These are phyloP conservation scores for Talaromyces verruculosus DNA, from an alignment of 2,329 filamentous ascomycete species.

Conservation along the genomic window DNA sequence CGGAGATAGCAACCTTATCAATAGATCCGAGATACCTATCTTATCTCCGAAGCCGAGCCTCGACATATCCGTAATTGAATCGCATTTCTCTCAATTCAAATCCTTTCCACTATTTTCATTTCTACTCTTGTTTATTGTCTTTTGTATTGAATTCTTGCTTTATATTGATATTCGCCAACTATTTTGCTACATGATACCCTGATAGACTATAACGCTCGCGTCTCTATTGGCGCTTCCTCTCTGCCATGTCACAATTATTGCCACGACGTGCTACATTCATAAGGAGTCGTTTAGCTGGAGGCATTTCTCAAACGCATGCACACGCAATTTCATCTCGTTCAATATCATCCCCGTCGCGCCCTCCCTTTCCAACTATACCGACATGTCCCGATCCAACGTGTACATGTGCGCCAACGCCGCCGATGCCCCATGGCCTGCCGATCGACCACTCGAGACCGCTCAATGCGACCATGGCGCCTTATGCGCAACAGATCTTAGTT, in stretches of 20 bases:
- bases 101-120: background rate
- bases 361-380: constrained; percentile 50
- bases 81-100: background rate
- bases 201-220: background rate
- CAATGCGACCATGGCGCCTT: constrained; percentile 73
- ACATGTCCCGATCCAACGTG: constrained; percentile 76
- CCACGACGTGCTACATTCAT: background rate
- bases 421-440: constrained; percentile 66
- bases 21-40: background rate
- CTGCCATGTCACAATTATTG: constrained; percentile 2
- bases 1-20: background rate
- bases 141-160: background rate
- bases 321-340: background rate
- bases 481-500: constrained; percentile 79
- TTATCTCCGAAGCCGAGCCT: constrained; percentile 11
- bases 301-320: background rate
- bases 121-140: background rate
- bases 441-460: constrained; percentile 72
- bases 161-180: background rate
- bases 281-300: background rate
- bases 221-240: background rate
- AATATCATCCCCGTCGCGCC: constrained; percentile 3
- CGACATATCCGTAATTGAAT: background rate
- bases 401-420: constrained; percentile 69
- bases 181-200: background rate